Conservation (phyloP, 164 flowering plant genomes). For the Saururus chinensis region DNA sequence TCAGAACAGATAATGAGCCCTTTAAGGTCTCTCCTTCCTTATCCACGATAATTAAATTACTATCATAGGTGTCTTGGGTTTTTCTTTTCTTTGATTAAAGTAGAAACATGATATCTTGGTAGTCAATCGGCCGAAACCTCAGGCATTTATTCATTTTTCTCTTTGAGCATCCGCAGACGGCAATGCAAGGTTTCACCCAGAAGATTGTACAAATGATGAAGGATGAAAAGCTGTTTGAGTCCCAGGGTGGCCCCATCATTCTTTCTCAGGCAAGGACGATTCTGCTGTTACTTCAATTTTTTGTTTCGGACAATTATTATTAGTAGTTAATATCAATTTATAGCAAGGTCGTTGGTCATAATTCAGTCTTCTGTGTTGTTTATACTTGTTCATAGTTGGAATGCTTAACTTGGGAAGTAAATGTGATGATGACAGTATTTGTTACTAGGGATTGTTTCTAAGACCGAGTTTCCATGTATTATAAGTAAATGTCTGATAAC, state of each 20-base stretch:
- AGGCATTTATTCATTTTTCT: background rate
- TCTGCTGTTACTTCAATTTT: too few relatives aligned
- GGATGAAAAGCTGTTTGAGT: slow-evolving; percentile 45
- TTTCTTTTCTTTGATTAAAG: background rate
- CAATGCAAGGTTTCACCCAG: slow-evolving; percentile 70
- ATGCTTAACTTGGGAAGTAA: background rate
- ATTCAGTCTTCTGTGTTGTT: background rate
- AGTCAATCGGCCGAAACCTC: too few relatives aligned
- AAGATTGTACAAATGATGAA: slow-evolving; percentile 72
- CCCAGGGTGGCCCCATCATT: slow-evolving; percentile 81
- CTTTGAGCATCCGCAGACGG: slow-evolving; percentile 27
- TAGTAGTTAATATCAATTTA: background rate
- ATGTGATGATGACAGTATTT: background rate
- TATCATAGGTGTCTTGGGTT: background rate
- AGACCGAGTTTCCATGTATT: too few relatives aligned
- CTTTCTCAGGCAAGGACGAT: slow-evolving; percentile 43
- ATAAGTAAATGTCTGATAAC: background rate
- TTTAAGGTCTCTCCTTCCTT: slow-evolving; percentile 48
- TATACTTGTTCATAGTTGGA: background rate
- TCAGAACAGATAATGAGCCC: slow-evolving; percentile 78
- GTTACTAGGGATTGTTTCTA: background rate
- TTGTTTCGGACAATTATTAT: background rate
- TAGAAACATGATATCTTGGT: too few relatives aligned
- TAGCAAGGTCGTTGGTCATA: background rate
- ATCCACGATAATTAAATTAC: background rate